Evolutionary conservation across 345 rosid genomes (phyloP).

Genomic region (Euphorbia peplus): DNA sequence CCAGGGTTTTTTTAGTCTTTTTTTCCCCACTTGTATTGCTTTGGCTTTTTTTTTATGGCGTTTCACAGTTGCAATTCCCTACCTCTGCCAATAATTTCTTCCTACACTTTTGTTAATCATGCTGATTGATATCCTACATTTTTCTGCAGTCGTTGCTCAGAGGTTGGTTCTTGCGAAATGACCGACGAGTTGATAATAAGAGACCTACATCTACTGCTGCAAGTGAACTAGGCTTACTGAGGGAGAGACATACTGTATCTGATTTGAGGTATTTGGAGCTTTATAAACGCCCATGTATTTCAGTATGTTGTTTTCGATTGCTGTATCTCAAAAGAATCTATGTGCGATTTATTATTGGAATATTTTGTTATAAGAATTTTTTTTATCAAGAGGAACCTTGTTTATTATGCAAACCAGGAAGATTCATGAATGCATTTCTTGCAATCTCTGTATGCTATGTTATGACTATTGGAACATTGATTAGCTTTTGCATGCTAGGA

Average conservation of each 20-base stretch:
- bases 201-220: constrained; percentile 66
- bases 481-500: no score
- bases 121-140: not conserved
- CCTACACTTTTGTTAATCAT: not conserved
- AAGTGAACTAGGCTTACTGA: constrained; percentile 79
- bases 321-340: not conserved
- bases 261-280: constrained; percentile 66
- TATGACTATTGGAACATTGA: not conserved
- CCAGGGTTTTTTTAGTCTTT: not conserved
- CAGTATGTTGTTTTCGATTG: not conserved
- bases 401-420: not conserved
- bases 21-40: not conserved
- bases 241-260: constrained; percentile 86
- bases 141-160: constrained; percentile 72
- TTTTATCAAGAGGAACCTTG: not conserved
- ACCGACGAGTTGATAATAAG: constrained; percentile 45
- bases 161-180: constrained; percentile 93
- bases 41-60: not conserved
- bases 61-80: not conserved
- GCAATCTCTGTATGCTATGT: not conserved
- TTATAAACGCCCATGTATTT: not conserved
- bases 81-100: not conserved
- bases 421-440: not conserved
- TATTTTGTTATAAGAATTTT: no score
- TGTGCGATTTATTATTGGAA: not conserved